Base-by-base conservation (phyloP, 2,329 filamentous ascomycete genomes). In the Lecanoromycetidae sp. region DNA sequence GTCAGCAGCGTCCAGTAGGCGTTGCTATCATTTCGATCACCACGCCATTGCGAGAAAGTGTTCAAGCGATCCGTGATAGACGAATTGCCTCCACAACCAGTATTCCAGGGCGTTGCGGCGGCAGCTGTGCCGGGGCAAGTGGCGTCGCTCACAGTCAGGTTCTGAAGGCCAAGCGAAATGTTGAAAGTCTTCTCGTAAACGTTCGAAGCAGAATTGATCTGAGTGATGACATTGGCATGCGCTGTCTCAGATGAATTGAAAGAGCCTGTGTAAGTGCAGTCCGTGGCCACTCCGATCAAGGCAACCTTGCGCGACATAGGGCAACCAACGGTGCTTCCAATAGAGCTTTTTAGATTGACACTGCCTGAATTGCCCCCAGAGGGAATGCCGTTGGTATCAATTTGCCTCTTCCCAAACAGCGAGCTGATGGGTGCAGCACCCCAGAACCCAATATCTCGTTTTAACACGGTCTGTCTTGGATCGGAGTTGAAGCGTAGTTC, bases 101-200 rank as follows among this genome's bases (percentile, higher is more conserved):
- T 71, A 60, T 98, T 98, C 87, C 90, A 98, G 1, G 80, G 80
- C 0, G 84, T 80, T 4, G 79, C 74, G 2, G 76, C 60, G 8
- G 80, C 72, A 5, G 82, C 68, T 0, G 78, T 75, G 3, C 77
- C 76, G 0, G 90, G 86, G 59, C 91, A 98, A n/a, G 71, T 69
- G 3, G 73, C 65, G 36, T 85, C 78, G 48, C 78, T 85, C 52
- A 95, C 77, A 25, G 87, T 84, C 44, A 98, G 66, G 59, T 94
- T 94, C 56, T 82, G 79, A 51, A 98, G 77, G 35, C 87, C 91
- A 29, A 98, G 77, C 0, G 88, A 90, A 57, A 98, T 90, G 64
- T 95, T 95, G 69, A 98, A 96, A 6, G 84, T 84, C 56, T 74
- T 78, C 63, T 98, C 91, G 60, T 91, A 98, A 8, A 95, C 68